Base-by-base conservation (phyloP, 2,329 filamentous ascomycete genomes). In the Pyrenophora tritici-repentis region DNA sequence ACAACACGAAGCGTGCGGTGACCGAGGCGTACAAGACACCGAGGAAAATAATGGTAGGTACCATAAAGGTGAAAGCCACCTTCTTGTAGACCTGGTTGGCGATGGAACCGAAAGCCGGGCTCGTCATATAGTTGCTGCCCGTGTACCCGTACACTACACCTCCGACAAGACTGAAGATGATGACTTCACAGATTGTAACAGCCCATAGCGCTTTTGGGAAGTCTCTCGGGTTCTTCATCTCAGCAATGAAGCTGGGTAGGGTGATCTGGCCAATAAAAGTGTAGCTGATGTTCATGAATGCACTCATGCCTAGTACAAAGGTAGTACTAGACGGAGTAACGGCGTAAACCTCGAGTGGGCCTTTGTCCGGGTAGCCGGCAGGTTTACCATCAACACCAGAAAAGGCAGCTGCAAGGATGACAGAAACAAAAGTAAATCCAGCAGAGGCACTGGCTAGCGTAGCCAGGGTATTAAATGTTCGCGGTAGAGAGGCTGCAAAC, bases 251-350 rank as follows among this genome's bases (percentile, higher is more conserved):
- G 62, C 89, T 93, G 0, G 92, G 92, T 12, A 97, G 81, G 0
- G 92, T 96, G 65, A 96, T 96, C 71, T 97, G 92, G 0, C 92
- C 92, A 61, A 97, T 96, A 70, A 97, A 96, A 0, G 92, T 96
- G 72, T 96, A 97, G 75, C 87, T 90, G 69, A 97, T 97, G 75
- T 97, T 97, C 72, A 97, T 81, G 75, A 96, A 96, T 0, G 92
- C 92, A 45, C 86, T 91, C 81, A 96, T 87, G 17, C 87, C 91
- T 2, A 82, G 78, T 3, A 96, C 89, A 62, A 95, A 96, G 0
- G 88, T 89, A 0, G 90, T 95, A 14, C 86, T 84, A 2, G 79
- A 73, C 2, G 85, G 74, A 0, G 91, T 89, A 16, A 92, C 70
- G 0, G 85, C 85, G 0, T 86, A 84, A 5, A 94, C 86, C 6